Conservation (phyloP, 1,284 basidiomycete species). For the Sporisorium graminicola region DNA sequence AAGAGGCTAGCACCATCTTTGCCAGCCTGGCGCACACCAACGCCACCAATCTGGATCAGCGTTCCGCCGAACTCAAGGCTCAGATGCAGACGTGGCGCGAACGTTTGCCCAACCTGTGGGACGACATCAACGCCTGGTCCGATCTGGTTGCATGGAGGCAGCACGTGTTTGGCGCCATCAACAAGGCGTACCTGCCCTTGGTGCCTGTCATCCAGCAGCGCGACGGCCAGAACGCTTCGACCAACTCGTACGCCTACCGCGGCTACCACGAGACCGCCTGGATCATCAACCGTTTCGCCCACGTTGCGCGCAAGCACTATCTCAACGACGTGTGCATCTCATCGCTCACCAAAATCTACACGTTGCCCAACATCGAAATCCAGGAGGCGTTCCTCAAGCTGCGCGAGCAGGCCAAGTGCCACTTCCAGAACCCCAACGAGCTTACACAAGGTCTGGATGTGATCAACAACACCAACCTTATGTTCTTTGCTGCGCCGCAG, state of each 20-base stretch:
- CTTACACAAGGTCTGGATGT: constrained; percentile 94
- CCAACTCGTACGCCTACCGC: constrained; percentile 88
- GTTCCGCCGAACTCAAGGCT: constrained; percentile 91
- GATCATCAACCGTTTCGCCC: constrained; percentile 99
- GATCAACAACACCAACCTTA: constrained; percentile 98
- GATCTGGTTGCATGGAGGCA: constrained; percentile 98
- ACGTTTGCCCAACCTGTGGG: constrained; percentile 92
- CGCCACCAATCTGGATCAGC: constrained; percentile 90
- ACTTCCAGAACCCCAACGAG: constrained; percentile 95
- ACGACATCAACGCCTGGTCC: constrained; percentile 99
- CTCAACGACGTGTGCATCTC: constrained; percentile 95
- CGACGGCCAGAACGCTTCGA: constrained; percentile 72
- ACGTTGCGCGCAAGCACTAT: constrained; percentile 97
- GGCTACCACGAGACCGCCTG: constrained; percentile 99
- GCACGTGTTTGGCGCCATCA: constrained; percentile 90
- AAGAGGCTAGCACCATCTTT: constrained; percentile 86
- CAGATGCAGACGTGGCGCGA: constrained; percentile 84
- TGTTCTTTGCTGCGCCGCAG: constrained; percentile 94
- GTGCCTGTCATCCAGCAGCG: constrained; percentile 71
- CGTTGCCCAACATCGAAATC: constrained; percentile 98
- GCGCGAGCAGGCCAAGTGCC: constrained; percentile 98
- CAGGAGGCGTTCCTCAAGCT: constrained; percentile 99
- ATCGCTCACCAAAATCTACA: constrained; percentile 97
- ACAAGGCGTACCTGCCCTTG: constrained; percentile 93
- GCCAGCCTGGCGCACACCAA: constrained; percentile 88